These are phyloP conservation scores for Colletotrichum shisoi DNA, from an alignment of 2,329 filamentous ascomycete genomes.

Conservation along the genomic window DNA sequence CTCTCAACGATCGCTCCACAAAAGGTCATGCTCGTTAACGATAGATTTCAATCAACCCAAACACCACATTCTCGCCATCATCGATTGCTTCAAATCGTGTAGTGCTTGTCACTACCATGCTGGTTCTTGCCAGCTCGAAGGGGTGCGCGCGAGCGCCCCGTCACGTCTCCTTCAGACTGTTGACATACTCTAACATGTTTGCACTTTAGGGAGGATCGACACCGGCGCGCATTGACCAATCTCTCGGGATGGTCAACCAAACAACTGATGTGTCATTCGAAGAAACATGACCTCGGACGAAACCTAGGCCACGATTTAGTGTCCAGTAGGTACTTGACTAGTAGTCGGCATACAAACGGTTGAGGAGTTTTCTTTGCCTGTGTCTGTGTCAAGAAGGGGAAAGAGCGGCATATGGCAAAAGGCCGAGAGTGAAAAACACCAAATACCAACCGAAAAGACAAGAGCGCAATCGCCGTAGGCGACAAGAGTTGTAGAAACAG, in stretches of 20 bases:
- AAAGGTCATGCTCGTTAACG: neutral
- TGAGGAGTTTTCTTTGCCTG: neutral
- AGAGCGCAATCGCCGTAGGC: neutral
- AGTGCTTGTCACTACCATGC: neutral
- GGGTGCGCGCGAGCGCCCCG: neutral
- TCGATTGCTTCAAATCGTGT: neutral
- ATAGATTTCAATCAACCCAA: neutral
- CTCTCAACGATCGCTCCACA: neutral
- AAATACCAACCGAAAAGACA: neutral
- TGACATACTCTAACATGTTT: neutral
- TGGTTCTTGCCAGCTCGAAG: neutral
- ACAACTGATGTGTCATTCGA: constrained; percentile 3
- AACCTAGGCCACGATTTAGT: neutral
- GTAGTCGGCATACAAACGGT: neutral
- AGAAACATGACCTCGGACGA: constrained; percentile 29
- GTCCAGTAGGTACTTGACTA: too few species aligned
- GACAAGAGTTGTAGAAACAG: neutral
- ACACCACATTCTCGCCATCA: neutral
- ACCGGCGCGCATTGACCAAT: constrained; percentile 20
- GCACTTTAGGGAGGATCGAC: constrained; percentile 12
- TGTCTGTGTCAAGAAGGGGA: neutral
- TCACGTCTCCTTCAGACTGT: neutral
- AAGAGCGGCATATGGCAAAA: neutral
- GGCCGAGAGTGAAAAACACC: neutral
- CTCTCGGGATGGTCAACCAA: constrained; percentile 3